Base-by-base conservation (phyloP, 2,329 filamentous ascomycete species). In the Talaromyces rugulosus region DNA sequence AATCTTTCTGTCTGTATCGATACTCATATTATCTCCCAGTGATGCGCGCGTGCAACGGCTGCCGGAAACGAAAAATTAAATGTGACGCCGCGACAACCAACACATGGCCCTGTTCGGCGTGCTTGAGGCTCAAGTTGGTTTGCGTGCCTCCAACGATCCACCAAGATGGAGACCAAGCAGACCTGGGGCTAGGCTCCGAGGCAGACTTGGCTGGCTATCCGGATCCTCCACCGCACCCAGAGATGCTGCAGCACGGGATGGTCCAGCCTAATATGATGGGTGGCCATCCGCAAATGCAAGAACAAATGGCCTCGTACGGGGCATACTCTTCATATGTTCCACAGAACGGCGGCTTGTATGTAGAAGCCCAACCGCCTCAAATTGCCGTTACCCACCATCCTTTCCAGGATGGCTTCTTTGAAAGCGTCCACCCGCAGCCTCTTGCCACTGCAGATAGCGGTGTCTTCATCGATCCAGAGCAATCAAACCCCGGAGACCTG, bases 11-110 rank as follows among this genome's bases (percentile, higher is more conserved):
- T 14, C 3, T 34, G 36, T 60, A 56, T 33, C 4, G 11, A n/a
- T 33, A 2, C 27, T 18, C 6, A 28, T 30, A 2, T 62, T 51
- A 67, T 66, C 58, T 50, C 62, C 18, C 27, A 96, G 94, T 97
- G 58, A 97, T 96, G 92, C 89, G 95, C 81, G 95, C 94, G 61
- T 98, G 94, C 76, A 94, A 97, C 79, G 94, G 94, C 64, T 98
- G 94, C 74, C 86, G 94, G 65, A 89, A 92, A 77, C 87, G 94
- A 71, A 99, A 99, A 78, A 99, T 99, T 74, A 96, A 96, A 77
- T 99, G 94, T 79, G 95, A 98, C 80, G 92, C 94, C 58, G 94
- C 94, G 23, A 96, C 94, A 14, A 97, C 93, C 47, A 97, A 98
- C 75, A 92, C 92, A 42, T 98, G 95, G 94, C 95, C 95, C 31